These are phyloP conservation scores for Thelonectria blattea DNA, from an alignment of 2,329 filamentous ascomycete species.

Conservation along the genomic window DNA sequence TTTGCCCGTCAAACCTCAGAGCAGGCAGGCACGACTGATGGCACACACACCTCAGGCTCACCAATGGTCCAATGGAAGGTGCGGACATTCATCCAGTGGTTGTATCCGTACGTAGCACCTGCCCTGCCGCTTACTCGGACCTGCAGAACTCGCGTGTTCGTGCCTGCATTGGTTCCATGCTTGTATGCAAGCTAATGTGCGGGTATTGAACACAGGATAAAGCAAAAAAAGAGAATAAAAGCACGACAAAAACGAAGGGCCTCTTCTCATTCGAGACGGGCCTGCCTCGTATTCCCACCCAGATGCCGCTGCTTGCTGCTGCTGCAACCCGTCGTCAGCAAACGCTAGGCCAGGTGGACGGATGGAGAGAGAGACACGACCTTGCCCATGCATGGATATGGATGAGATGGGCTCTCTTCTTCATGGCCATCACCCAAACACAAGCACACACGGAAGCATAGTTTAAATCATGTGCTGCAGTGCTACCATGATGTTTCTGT, in stretches of 20 bases:
- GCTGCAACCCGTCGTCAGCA: conserved; percentile 8
- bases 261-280: neutral
- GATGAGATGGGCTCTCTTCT: no score
- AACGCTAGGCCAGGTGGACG: neutral
- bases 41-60: no score
- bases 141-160: conserved; percentile 16
- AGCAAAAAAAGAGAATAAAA: neutral
- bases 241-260: neutral
- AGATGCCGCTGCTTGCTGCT: neutral
- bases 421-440: conserved; percentile 29
- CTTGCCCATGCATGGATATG: neutral
- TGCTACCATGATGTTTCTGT: conserved; percentile 6
- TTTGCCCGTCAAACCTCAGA: no score
- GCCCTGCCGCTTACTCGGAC: neutral
- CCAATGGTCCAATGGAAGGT: no score
- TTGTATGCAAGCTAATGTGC: conserved; percentile 11
- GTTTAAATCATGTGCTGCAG: neutral
- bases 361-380: no score
- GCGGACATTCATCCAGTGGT: no score
- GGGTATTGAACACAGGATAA: conserved; percentile 20
- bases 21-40: no score
- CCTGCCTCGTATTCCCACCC: conserved; percentile 19
- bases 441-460: conserved; percentile 14
- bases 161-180: conserved; percentile 9
- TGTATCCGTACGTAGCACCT: no score